phyloP scores from a whole-genome alignment of 2,329 filamentous ascomycete genomes.

The Diaporthe aspalathi region DNA sequence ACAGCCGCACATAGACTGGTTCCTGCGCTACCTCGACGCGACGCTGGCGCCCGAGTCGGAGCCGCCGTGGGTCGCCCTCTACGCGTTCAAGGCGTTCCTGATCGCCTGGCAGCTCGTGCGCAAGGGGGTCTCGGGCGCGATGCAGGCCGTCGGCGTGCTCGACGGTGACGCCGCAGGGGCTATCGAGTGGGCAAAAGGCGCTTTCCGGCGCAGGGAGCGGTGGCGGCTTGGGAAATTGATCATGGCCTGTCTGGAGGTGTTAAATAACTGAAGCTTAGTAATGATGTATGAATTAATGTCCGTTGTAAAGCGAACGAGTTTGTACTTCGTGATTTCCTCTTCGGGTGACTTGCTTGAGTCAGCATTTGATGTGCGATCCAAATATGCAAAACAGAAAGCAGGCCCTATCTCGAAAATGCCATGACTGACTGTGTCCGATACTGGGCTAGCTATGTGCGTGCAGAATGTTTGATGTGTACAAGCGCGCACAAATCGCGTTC shows the following conservation, averaged over 20 bases:
- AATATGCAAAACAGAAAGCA: too few relatives aligned
- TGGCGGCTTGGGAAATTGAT: constrained; percentile 50
- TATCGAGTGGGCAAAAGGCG: constrained; percentile 48
- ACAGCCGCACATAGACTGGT: constrained; percentile 54
- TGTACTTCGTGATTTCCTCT: too few relatives aligned
- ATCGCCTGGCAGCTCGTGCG: constrained; percentile 54
- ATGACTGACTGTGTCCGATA: too few relatives aligned
- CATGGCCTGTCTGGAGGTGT: constrained; percentile 43
- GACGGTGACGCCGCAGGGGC: constrained; percentile 48
- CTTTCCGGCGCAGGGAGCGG: constrained; percentile 47
- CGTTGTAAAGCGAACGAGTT: too few relatives aligned
- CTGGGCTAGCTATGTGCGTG: too few relatives aligned
- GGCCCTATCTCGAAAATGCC: too few relatives aligned
- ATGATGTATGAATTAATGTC: background rate
- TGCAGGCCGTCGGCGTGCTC: constrained; percentile 47
- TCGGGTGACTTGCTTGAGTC: too few relatives aligned
- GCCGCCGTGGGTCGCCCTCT: constrained; percentile 53
- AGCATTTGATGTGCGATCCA: too few relatives aligned
- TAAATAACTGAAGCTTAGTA: background rate
- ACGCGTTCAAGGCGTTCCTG: constrained; percentile 54
- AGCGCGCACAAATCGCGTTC: too few relatives aligned
- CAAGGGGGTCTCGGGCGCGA: constrained; percentile 47
- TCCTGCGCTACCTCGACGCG: constrained; percentile 50
- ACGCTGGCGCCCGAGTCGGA: constrained; percentile 44
- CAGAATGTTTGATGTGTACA: too few relatives aligned